Base-by-base conservation (phyloP, 192 early-diverging fungal genomes). In the Backusella tuberculispora region DNA sequence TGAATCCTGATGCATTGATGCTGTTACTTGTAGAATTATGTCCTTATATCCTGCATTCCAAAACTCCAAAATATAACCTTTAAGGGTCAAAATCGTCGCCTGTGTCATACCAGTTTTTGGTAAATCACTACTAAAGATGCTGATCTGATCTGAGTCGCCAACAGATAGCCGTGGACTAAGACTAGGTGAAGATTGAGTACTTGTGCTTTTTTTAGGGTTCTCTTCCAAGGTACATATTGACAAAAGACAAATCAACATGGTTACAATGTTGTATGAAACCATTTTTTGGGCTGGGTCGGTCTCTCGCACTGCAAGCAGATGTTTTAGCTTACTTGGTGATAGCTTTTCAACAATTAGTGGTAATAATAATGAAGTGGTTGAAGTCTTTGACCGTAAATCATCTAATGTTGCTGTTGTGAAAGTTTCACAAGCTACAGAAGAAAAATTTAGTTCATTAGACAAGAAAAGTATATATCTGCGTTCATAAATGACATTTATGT, bases 11-110 rank as follows among this genome's bases (percentile, higher is more conserved):
- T 76, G 56, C 53, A 76, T 74, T 1, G 50, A 74, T 68, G 74
- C 72, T 10, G 73, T 37, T 29, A 46, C 46, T 6, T 24, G 17
- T 4, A 77, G 17, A 29, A 84, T 74, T 42, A 47, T 38, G 15
- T 73, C 65, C n/a, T 60, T 74, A 50, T 72, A 81, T 7, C 80
- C 83, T 21, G 29, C 19, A 15, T 77, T 70, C 83, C 83, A 84
- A 56, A 79, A 71, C 42, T 71, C 63, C 44, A 69, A 73, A 34
- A 84, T 12, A 72, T 79, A 77, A 17, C 15, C 45, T 43, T 81
- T 78, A 6, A 77, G 26, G 0, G 45, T 46, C 5, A 47, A 17
- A 6, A 69, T 7, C 44, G 29, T 69, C 24, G 42, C 0, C 13
- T 47, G 45, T 45, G 38, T 40, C 45, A 60, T 26, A 4, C 53